A percentile compares a stretch with the other conserved stretches of the same genome.
Evolutionary conservation across 306 rosid genomes (phyloP).

Genomic region (Vachellia pachyceras): DNA sequence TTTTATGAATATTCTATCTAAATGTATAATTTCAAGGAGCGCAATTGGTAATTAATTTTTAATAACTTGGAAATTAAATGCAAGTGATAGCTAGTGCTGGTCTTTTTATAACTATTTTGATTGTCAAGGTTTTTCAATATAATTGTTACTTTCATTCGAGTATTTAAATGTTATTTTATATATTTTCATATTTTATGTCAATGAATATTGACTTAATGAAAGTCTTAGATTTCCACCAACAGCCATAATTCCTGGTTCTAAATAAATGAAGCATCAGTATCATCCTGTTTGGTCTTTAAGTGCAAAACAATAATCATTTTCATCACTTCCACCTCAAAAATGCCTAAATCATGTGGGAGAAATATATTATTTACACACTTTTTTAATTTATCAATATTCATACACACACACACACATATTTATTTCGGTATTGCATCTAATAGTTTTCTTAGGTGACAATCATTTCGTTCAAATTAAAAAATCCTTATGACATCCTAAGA

Average conservation of each 20-base stretch:
- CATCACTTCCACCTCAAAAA: not conserved
- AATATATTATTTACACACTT: not conserved
- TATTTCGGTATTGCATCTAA: no score
- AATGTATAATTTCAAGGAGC: no score
- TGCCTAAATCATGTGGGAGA: not conserved
- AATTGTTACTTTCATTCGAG: not conserved
- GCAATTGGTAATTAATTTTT: no score
- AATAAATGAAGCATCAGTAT: conserved; percentile 2
- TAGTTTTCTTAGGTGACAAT: no score
- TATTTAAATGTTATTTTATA: not conserved
- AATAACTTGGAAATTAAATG: not conserved
- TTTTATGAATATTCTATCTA: not conserved
- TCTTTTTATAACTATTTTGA: not conserved
- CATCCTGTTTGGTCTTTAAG: not conserved
- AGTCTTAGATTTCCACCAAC: conserved; percentile 14
- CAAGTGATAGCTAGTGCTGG: not conserved
- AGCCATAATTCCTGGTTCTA: not conserved
- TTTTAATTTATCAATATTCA: not conserved
- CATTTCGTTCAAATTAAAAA: no score
- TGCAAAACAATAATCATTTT: not conserved
- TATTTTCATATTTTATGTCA: not conserved
- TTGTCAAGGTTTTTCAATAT: not conserved
- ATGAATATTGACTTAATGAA: conserved; percentile 17
- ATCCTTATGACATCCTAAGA: no score
- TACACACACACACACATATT: not conserved